Evolutionary conservation across 345 rosid genomes (phyloP).

Genomic region (Turnera subulata): DNA sequence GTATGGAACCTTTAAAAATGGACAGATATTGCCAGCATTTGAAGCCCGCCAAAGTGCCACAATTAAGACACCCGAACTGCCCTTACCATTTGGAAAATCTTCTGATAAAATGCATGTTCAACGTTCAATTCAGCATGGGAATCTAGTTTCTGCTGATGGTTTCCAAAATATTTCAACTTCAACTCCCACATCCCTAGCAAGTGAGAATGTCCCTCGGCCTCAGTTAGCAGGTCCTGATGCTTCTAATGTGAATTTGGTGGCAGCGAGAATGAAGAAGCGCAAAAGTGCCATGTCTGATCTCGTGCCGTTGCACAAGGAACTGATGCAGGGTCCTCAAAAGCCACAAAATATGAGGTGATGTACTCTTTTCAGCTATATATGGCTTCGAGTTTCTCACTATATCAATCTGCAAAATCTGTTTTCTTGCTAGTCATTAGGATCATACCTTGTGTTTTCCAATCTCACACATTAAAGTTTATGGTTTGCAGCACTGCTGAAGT

Average conservation of each 20-base stretch:
- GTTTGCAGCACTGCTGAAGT: slow-evolving; percentile 60
- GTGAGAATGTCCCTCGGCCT: slow-evolving; percentile 33
- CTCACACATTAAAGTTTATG: slow-evolving; percentile 6
- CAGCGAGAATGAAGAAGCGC: slow-evolving; percentile 57
- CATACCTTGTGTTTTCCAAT: background rate
- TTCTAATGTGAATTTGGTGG: slow-evolving; percentile 27
- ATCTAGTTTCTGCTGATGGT: slow-evolving; percentile 28
- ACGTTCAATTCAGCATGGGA: slow-evolving; percentile 32
- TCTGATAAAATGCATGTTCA: slow-evolving; percentile 37
- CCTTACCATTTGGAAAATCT: slow-evolving; percentile 36
- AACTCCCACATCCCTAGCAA: slow-evolving; percentile 26
- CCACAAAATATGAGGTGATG: slow-evolving; percentile 61
- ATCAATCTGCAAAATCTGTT: background rate
- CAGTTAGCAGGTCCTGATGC: slow-evolving; percentile 34
- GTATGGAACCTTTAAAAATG: slow-evolving; percentile 64
- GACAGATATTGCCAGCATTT: slow-evolving; percentile 40
- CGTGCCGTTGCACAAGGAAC: slow-evolving; percentile 68
- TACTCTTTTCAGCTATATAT: background rate
- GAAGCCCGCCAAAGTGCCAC: slow-evolving; percentile 33
- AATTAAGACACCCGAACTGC: slow-evolving; percentile 37
- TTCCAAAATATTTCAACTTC: slow-evolving; percentile 27
- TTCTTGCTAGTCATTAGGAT: background rate
- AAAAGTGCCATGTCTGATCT: slow-evolving; percentile 48
- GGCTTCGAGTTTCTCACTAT: background rate
- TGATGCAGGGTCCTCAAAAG: slow-evolving; percentile 34